Evolutionary conservation across 495 filamentous ascomycete species (phyloP).

Genomic region (Xylaria bambusicola): DNA sequence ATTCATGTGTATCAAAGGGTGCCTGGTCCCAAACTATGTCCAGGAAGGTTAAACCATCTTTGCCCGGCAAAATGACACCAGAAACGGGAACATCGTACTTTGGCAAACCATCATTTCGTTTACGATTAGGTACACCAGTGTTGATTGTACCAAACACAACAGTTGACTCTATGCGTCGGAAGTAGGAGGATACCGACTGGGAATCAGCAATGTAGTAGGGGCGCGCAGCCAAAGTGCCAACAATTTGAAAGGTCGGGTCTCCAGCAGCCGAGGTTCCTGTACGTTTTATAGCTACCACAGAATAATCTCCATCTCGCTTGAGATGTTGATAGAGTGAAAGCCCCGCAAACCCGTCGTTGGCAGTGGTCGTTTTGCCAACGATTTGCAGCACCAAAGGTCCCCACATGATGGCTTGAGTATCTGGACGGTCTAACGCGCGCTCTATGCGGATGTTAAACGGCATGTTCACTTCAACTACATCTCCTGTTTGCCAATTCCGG

Average conservation of each 20-base stretch:
- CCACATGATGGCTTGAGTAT: conserved; percentile 32
- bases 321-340: conserved; percentile 27
- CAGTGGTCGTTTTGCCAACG: conserved; percentile 19
- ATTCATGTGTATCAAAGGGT: conserved; percentile 21
- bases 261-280: conserved; percentile 14
- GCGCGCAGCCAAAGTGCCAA: conserved; percentile 19
- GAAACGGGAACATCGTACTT: conserved; percentile 25
- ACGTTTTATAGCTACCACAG: conserved; percentile 19
- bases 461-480: conserved; percentile 31
- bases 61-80: conserved; percentile 23
- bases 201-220: conserved; percentile 28
- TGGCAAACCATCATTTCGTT: conserved; percentile 25
- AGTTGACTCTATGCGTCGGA: conserved; percentile 22
- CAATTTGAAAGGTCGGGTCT: conserved; percentile 20
- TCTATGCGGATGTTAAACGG: conserved; percentile 34
- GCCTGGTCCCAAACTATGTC: conserved; percentile 28
- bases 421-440: conserved; percentile 31
- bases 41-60: conserved; percentile 25
- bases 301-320: conserved; percentile 26
- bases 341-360: conserved; percentile 15
- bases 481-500: conserved; percentile 34
- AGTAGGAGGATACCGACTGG: conserved; percentile 26
- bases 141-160: conserved; percentile 23
- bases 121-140: conserved; percentile 23
- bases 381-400: conserved; percentile 32